Base-by-base conservation (phyloP, 352 stramenopile genomes). In the Phytophthora litchii region DNA sequence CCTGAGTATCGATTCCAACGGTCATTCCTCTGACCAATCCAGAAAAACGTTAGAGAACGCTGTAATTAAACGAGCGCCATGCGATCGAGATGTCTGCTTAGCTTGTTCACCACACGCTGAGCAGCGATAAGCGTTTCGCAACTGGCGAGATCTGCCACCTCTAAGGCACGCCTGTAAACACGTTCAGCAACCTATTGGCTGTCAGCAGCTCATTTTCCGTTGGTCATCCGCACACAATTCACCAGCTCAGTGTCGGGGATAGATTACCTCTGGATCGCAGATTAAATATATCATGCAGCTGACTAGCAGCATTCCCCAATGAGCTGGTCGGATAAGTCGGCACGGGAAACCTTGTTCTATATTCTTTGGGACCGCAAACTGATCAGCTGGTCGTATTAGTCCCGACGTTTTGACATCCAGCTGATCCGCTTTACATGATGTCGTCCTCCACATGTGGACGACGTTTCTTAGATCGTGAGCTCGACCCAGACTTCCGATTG, bases 401-500 rank as follows among this genome's bases (percentile, higher is more conserved):
- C 31, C 40, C 19, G 31, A 13, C n/a, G 41, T 27, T 11, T 51
- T 21, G 36, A 21, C 36, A 42, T 54, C 34, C 23, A 45, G 32
- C 21, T 58, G 25, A 55, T 21, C 36, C 40, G 4, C 14, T 43
- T 58, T 55, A 72, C 36, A 35, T 43, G 25, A 64, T 8, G 36
- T 71, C 45, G 13, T 68, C 50, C 20, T 46, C 43, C 7, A 61
- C 43, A 14, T 47, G 45, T 29, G 48, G 56, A 32, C 31, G 48
- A 1, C 44, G 48, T 20, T 67, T 70, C 42, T 68, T 59, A 3
- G 66, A 72, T 27, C 50, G 57, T 3, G 57, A 64, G 20, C 52
- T 70, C 13, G 51, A 60, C 17, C 31, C 47, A n/a, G 60, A 57
- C 54, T 74, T 72, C 23, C 52, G 36, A 23, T 38, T 74, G 29